Percentiles rank a stretch among this genome's conserved stretches.
Evolutionary conservation across 2,329 filamentous ascomycete genomes (phyloP).

Genomic region (Magnaporthiopsis rhizophila): DNA sequence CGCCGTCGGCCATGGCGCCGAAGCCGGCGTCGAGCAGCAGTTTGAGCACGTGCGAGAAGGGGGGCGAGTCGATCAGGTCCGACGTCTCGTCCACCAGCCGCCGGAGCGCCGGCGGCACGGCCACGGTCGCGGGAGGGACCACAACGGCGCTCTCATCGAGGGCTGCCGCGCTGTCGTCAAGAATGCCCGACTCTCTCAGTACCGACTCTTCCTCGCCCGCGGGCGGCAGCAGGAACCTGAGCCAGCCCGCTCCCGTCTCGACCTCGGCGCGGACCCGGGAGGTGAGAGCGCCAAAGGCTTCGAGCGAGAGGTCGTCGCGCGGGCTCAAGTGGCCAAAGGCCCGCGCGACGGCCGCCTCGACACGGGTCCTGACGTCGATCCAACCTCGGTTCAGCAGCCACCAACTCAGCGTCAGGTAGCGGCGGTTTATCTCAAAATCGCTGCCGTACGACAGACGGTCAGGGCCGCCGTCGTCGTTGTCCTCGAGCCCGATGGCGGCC

Average conservation of each 20-base stretch:
- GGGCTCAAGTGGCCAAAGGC: constrained; percentile 87
- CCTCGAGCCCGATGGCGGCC: constrained; percentile 79
- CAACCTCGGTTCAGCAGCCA: constrained; percentile 92
- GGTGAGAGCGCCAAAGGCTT: constrained; percentile 71
- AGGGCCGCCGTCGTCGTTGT: constrained; percentile 81
- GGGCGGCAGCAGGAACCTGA: constrained; percentile 75
- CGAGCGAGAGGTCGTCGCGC: constrained; percentile 77
- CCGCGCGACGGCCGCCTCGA: constrained; percentile 78
- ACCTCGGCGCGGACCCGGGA: constrained; percentile 77
- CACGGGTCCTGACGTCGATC: constrained; percentile 70
- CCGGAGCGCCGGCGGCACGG: constrained; percentile 57
- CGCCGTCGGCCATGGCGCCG: constrained; percentile 72
- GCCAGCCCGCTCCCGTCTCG: constrained; percentile 68
- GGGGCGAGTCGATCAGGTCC: constrained; percentile 88
- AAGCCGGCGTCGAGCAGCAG: constrained; percentile 84
- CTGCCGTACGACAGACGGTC: constrained; percentile 72
- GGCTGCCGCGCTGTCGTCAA: constrained; percentile 40
- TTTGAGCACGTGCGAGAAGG: constrained; percentile 79
- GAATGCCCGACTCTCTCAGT: constrained; percentile 76
- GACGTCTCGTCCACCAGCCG: constrained; percentile 91
- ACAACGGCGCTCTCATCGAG: constrained; percentile 17
- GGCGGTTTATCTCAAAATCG: constrained; percentile 92
- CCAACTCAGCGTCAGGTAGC: constrained; percentile 96
- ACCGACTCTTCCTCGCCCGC: constrained; percentile 73
- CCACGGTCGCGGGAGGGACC: constrained; percentile 21